Percentiles rank a stretch among this genome's conserved stretches.
Evolutionary conservation across 768 basidiomycete species (phyloP).

Genomic region (Lactarius indigo): DNA sequence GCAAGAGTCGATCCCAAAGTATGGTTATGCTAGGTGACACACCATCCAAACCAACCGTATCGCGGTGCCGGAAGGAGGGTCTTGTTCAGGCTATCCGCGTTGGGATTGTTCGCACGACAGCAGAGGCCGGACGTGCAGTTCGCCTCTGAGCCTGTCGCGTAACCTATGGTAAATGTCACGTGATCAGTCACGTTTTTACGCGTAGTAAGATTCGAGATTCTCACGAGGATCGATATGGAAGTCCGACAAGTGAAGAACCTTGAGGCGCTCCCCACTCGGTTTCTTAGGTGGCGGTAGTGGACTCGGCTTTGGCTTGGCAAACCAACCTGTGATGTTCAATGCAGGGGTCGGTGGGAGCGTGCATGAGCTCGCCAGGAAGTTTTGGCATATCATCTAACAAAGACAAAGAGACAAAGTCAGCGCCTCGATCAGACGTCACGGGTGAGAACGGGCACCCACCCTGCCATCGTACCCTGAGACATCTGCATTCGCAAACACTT

Average conservation of each 20-base stretch:
- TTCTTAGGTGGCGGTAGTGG: slow-evolving; percentile 56
- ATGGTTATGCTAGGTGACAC: not conserved
- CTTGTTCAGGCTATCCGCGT: slow-evolving; percentile 46
- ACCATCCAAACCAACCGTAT: slow-evolving; percentile 64
- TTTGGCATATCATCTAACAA: slow-evolving; percentile 53
- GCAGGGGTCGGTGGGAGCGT: slow-evolving; percentile 54
- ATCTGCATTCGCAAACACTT: slow-evolving; percentile 68
- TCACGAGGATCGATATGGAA: slow-evolving; percentile 71
- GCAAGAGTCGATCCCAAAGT: not conserved
- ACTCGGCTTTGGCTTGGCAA: slow-evolving; percentile 71
- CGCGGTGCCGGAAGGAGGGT: slow-evolving; percentile 60
- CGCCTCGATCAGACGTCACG: not conserved
- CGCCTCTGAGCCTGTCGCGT: slow-evolving; percentile 64
- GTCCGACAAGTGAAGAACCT: slow-evolving; percentile 75
- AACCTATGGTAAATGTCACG: slow-evolving; percentile 42
- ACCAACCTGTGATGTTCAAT: slow-evolving; percentile 65
- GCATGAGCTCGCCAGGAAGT: slow-evolving; percentile 51
- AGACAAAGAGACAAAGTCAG: not conserved
- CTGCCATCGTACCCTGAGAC: slow-evolving; percentile 72
- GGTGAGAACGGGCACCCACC: slow-evolving; percentile 35
- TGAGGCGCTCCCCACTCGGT: slow-evolving; percentile 61
- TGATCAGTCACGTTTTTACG: not conserved
- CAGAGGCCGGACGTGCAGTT: slow-evolving; percentile 67
- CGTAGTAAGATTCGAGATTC: slow-evolving; percentile 23
- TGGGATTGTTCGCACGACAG: slow-evolving; percentile 55